Evolutionary conservation across 2,329 filamentous ascomycete genomes (phyloP), one percentile per base, ranked within the genome.

Genomic region (Colletotrichum sp.): DNA sequence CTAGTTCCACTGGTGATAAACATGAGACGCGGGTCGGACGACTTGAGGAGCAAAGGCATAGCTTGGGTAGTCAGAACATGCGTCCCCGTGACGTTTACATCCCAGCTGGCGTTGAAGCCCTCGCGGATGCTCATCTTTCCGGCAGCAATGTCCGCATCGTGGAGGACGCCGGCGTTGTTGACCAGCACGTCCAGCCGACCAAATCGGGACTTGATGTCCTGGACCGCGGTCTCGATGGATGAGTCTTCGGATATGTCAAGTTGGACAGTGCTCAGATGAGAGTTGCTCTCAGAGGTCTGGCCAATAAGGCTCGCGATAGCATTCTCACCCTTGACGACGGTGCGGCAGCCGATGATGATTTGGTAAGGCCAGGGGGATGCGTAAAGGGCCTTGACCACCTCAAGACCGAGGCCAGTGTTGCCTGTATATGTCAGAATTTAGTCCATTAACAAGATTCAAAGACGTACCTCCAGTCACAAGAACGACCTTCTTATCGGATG

Each of bases 111-210:
- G 8, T 28, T 59, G 24, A 26, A 59, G 55, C 21, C 55, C 13
- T 59, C 55, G 13, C 55, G 21, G 7, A 59, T 28, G 55, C 21
- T 16, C 13, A 59, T 59, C 16, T 28, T 28, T 16, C 55, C 55
- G 3, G 13, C 16, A 9, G 55, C 55, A 10, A 59, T 26, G 21
- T 59, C 26, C 9, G 26, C 16, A 18, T 59, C 55, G 24, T 26
- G 16, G 55, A 21, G n/a, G 16, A 18, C 55, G 13, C 89, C 90
- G 0, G 88, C 91, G 70, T 93, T 92, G 82, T 92, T 92, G 74
- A 93, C 81, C 1, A 93, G 84, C 3, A 85, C 81, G 66, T 93
- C 90, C 4, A 93, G 52, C 15, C 81, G 84, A 15, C 87, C 88
- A 76, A 85, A 85, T 16, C 83, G 84, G n/a, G 80, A 76, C 21